These are phyloP conservation scores for Nakaseomyces nivariensis DNA, from an alignment of 1,139 yeast species.

Conservation along the genomic window DNA sequence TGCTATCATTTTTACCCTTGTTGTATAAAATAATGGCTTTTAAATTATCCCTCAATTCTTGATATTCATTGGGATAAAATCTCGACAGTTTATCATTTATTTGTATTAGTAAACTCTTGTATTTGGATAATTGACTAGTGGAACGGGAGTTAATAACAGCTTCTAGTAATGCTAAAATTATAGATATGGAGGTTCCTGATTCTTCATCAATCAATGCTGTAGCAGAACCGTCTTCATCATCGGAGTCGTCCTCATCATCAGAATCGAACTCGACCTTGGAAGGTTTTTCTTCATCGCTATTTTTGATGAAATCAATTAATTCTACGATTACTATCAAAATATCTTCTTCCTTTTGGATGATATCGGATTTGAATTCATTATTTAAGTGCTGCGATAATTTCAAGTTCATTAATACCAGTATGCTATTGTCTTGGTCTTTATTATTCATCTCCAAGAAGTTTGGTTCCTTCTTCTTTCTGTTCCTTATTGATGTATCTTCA, in stretches of 20 bases:
- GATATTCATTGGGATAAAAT: not conserved
- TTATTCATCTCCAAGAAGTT: slow-evolving; percentile 4
- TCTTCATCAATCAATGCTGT: slow-evolving; percentile 26
- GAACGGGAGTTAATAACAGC: slow-evolving; percentile 27
- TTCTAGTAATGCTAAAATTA: not conserved
- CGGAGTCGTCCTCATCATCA: slow-evolving; percentile 33
- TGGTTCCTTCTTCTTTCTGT: not conserved
- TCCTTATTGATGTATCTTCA: slow-evolving; percentile 14
- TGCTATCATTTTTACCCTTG: not conserved
- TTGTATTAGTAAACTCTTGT: slow-evolving; percentile 5
- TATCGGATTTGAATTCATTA: slow-evolving; percentile 47
- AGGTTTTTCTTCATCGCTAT: slow-evolving; percentile 17
- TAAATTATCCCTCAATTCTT: slow-evolving; percentile 2
- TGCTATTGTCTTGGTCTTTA: slow-evolving; percentile 39
- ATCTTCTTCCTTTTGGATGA: slow-evolving; percentile 55
- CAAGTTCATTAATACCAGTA: slow-evolving; percentile 48
- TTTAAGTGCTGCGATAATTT: slow-evolving; percentile 56
- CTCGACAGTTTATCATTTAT: slow-evolving; percentile 12
- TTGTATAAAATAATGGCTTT: slow-evolving; percentile 8
- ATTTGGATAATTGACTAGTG: slow-evolving; percentile 4
- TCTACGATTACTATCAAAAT: slow-evolving; percentile 47
- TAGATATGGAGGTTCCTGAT: slow-evolving; percentile 10
- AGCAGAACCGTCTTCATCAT: slow-evolving; percentile 38
- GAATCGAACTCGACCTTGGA: slow-evolving; percentile 15
- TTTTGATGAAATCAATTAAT: slow-evolving; percentile 30